phyloP scores from a whole-genome alignment of 2,329 filamentous ascomycete genomes.

The Penicillium rolfsii region DNA sequence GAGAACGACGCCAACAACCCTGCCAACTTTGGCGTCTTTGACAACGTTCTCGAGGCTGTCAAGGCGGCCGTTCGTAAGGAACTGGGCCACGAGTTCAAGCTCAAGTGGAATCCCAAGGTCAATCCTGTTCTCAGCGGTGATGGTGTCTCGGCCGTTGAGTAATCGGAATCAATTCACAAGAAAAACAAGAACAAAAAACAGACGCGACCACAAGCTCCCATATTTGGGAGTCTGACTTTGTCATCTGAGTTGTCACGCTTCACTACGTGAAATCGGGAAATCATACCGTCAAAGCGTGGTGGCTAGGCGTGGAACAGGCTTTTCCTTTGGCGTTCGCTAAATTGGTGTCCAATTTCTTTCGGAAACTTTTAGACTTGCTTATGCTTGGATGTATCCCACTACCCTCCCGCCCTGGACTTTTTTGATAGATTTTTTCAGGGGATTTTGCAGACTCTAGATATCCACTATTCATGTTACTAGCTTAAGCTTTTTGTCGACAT shows the following conservation, averaged over 20 bases:
- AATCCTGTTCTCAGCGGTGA: slow-evolving; percentile 66
- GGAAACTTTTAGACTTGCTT: slow-evolving; percentile 10
- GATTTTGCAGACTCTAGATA: slow-evolving; percentile 19
- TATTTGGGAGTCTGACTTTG: neutral
- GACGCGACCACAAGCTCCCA: slow-evolving; percentile 10
- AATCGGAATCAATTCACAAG: slow-evolving; percentile 29
- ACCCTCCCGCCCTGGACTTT: slow-evolving; percentile 4
- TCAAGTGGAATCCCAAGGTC: slow-evolving; percentile 71
- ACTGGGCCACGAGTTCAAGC: slow-evolving; percentile 73
- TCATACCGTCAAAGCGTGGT: neutral
- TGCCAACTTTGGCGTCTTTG: slow-evolving; percentile 75
- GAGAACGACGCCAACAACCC: slow-evolving; percentile 77
- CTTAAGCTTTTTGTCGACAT: slow-evolving; percentile 6
- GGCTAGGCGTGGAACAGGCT: slow-evolving; percentile 9
- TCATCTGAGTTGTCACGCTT: neutral
- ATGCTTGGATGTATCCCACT: slow-evolving; percentile 8
- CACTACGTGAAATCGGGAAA: neutral
- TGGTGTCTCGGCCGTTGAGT: slow-evolving; percentile 60
- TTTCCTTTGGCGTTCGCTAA: slow-evolving; percentile 14
- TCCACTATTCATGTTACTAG: slow-evolving; percentile 18
- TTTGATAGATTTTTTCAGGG: slow-evolving; percentile 14
- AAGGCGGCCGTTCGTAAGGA: slow-evolving; percentile 69
- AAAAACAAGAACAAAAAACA: slow-evolving; percentile 9
- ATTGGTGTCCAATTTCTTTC: neutral
- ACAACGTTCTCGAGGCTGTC: slow-evolving; percentile 72